Evolutionary conservation across 768 basidiomycete genomes (phyloP).

Genomic region (Tulasnella sp.): DNA sequence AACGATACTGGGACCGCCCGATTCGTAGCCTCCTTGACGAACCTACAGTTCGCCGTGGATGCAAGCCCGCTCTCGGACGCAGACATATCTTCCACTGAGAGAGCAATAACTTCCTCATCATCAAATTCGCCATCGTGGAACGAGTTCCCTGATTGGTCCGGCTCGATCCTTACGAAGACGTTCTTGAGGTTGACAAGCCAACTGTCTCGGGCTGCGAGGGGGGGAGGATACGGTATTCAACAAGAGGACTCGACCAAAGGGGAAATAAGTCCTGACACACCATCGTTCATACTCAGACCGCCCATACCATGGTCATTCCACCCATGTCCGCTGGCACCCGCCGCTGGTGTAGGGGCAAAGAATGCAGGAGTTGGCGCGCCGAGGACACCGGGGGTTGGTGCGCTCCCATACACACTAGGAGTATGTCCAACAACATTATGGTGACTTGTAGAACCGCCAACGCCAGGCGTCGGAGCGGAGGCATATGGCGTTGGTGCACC

Average conservation of each 20-base stretch:
- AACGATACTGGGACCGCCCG: conserved; percentile 35
- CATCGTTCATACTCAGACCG: conserved; percentile 1
- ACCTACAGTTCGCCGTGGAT: conserved; percentile 26
- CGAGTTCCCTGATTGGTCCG: conserved; percentile 30
- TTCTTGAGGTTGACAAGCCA: conserved; percentile 35
- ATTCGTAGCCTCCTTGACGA: conserved; percentile 26
- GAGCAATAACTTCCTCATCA: conserved; percentile 24
- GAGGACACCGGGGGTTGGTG: conserved; percentile 9
- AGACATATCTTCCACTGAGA: conserved; percentile 23
- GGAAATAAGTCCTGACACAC: conserved; percentile 6
- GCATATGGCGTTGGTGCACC: conserved; percentile 26
- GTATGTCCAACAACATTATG: conserved; percentile 4
- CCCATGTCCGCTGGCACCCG: conserved; percentile 25
- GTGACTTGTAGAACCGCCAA: conserved; percentile 24
- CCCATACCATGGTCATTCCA: conserved; percentile 22
- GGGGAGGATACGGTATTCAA: background rate
- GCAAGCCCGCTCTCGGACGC: conserved; percentile 23
- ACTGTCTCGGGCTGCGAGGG: conserved; percentile 21
- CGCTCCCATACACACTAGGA: background rate
- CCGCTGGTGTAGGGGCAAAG: conserved; percentile 34
- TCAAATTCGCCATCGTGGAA: conserved; percentile 29
- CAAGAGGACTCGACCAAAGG: conserved; percentile 13
- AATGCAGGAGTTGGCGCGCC: conserved; percentile 35
- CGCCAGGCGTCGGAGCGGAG: conserved; percentile 23
- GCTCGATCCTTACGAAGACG: conserved; percentile 32